Evolutionary conservation across 2,329 filamentous ascomycete genomes (phyloP).

Genomic region (Seiridium unicorne): DNA sequence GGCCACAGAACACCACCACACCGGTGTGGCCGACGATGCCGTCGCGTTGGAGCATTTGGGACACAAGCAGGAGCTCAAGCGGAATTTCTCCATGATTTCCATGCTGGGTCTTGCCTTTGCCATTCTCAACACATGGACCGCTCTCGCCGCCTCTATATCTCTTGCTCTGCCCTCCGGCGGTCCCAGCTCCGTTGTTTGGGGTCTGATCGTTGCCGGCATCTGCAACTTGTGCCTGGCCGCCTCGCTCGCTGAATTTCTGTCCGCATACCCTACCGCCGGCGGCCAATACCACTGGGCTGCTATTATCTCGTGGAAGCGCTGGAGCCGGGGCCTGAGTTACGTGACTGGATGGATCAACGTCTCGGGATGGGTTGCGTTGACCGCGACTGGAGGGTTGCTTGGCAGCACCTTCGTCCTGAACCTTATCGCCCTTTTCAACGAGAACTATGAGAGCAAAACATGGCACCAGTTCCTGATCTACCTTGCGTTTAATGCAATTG

Average conservation of each 20-base stretch:
- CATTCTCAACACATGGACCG: conserved; percentile 48
- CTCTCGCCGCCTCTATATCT: conserved; percentile 44
- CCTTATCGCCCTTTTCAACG: conserved; percentile 60
- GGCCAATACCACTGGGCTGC: conserved; percentile 74
- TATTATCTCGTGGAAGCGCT: conserved; percentile 57
- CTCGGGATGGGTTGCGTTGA: conserved; percentile 69
- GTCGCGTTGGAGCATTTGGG: conserved; percentile 42
- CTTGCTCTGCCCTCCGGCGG: conserved; percentile 67
- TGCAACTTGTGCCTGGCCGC: conserved; percentile 70
- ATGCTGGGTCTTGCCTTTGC: conserved; percentile 48
- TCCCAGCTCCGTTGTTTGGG: conserved; percentile 71
- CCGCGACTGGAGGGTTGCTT: conserved; percentile 66
- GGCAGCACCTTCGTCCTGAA: conserved; percentile 66
- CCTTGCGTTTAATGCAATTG: conserved; percentile 59
- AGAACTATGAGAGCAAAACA: conserved; percentile 52
- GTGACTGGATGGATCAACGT: conserved; percentile 73
- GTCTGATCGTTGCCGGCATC: conserved; percentile 59
- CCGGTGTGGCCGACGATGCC: conserved; percentile 23
- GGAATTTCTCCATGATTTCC: conserved; percentile 47
- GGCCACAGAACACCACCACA: conserved; percentile 12
- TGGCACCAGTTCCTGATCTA: conserved; percentile 78
- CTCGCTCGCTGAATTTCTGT: conserved; percentile 70
- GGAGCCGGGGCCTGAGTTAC: conserved; percentile 64
- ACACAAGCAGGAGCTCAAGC: conserved; percentile 47
- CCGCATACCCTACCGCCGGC: conserved; percentile 58